These are phyloP conservation scores for Hypoxylon cercidicola DNA, from an alignment of 495 filamentous ascomycete species.

Conservation along the genomic window DNA sequence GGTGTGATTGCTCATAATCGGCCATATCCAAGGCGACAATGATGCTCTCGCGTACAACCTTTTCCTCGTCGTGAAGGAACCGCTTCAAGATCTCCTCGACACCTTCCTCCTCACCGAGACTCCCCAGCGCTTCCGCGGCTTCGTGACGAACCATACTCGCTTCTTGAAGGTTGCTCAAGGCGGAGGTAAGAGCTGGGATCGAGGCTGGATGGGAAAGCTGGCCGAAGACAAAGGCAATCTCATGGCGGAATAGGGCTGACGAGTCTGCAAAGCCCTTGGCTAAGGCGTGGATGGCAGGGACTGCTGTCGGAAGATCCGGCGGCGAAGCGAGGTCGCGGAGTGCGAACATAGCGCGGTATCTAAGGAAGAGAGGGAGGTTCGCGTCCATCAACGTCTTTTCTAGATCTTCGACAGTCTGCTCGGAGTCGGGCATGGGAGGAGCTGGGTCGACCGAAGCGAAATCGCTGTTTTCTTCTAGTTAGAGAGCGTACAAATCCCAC, in stretches of 20 bases:
- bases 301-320: slow-evolving; percentile 85
- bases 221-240: slow-evolving; percentile 98
- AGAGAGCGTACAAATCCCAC: slow-evolving; percentile 25
- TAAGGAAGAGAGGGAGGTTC: slow-evolving; percentile 80
- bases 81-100: slow-evolving; percentile 85
- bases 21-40: slow-evolving; percentile 98
- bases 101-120: slow-evolving; percentile 90
- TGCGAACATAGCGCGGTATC: slow-evolving; percentile 98
- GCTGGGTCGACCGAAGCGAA: slow-evolving; percentile 97
- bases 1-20: slow-evolving; percentile 89
- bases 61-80: slow-evolving; percentile 89
- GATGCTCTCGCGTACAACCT: slow-evolving; percentile 93
- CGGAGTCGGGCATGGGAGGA: slow-evolving; percentile 78
- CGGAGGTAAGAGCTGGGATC: slow-evolving; percentile 84
- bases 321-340: slow-evolving; percentile 93
- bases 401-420: slow-evolving; percentile 75
- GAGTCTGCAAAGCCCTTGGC: slow-evolving; percentile 87
- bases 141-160: slow-evolving; percentile 97
- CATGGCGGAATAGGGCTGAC: slow-evolving; percentile 95
- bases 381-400: slow-evolving; percentile 82
- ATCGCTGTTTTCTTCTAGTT: slow-evolving; percentile 66
- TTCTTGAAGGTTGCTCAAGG: slow-evolving; percentile 81
- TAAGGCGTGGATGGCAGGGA: slow-evolving; percentile 83
- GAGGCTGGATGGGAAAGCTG: slow-evolving; percentile 96
- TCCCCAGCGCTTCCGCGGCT: slow-evolving; percentile 96